phyloP scores from a whole-genome alignment of 2,329 filamentous ascomycete species.

The Acephala macrosclerotiorum region DNA sequence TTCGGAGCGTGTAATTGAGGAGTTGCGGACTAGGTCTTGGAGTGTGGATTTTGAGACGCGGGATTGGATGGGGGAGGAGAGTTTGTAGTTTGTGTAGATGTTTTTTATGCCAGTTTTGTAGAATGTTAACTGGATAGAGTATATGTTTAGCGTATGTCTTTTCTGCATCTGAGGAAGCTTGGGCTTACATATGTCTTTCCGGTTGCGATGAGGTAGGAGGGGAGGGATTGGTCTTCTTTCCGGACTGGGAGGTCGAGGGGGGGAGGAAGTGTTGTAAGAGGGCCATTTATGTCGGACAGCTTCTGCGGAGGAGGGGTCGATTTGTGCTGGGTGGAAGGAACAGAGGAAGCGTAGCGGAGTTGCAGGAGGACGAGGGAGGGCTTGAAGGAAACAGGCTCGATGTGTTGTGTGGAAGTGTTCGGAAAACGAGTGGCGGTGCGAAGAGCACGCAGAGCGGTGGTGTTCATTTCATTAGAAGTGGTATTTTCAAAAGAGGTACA shows the following conservation, averaged over 20 bases:
- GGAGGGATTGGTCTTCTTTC: constrained; percentile 52
- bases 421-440: constrained; percentile 34
- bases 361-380: neutral
- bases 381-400: neutral
- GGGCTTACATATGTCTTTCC: constrained; percentile 74
- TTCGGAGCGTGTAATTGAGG: constrained; percentile 65
- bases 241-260: constrained; percentile 68
- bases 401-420: constrained; percentile 1
- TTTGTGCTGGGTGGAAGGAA: constrained; percentile 37
- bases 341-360: constrained; percentile 46
- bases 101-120: constrained; percentile 86
- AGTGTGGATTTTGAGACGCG: constrained; percentile 46
- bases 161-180: constrained; percentile 28
- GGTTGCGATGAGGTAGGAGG: constrained; percentile 37
- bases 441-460: constrained; percentile 36
- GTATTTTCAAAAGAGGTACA: neutral
- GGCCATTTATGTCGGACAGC: constrained; percentile 67
- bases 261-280: constrained; percentile 75
- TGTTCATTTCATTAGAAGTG: constrained; percentile 37
- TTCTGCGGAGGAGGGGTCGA: constrained; percentile 29
- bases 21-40: constrained; percentile 44
- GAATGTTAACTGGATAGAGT: constrained; percentile 56
- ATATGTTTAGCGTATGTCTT: too few species aligned
- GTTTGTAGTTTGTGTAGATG: constrained; percentile 70
- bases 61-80: constrained; percentile 52